phyloP scores from a whole-genome alignment of 805 yeast genomes.

The Ogataea parapolymorpha region DNA sequence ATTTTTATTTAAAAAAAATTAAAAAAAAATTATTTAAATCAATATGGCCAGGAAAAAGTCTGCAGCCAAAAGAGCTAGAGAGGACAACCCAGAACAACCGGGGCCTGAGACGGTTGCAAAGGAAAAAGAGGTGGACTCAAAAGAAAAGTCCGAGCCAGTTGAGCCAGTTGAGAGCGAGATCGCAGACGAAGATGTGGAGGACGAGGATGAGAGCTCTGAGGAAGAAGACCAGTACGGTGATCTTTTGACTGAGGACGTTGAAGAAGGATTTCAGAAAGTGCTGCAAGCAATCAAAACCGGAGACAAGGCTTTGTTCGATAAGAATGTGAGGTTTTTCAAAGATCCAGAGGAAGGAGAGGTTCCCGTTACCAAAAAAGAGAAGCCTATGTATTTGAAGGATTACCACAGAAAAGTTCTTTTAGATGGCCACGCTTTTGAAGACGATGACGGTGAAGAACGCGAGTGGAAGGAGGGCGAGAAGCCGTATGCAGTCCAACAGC shows the following conservation, averaged over 20 bases:
- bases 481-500: slow-evolving; percentile 72
- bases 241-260: slow-evolving; percentile 80
- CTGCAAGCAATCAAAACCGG: slow-evolving; percentile 64
- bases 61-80: slow-evolving; percentile 62
- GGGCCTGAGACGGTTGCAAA: slow-evolving; percentile 18
- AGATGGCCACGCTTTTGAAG: slow-evolving; percentile 57
- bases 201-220: slow-evolving; percentile 42
- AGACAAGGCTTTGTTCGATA: slow-evolving; percentile 64
- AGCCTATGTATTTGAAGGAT: slow-evolving; percentile 87
- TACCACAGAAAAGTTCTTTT: slow-evolving; percentile 83
- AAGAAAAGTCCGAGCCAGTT: slow-evolving; percentile 19
- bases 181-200: slow-evolving; percentile 15
- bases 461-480: slow-evolving; percentile 50
- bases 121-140: not conserved
- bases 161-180: slow-evolving; percentile 27
- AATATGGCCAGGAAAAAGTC: slow-evolving; percentile 85
- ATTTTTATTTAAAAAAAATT: not conserved
- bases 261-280: slow-evolving; percentile 71
- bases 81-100: not conserved
- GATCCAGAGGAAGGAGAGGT: slow-evolving; percentile 50
- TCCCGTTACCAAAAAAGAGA: slow-evolving; percentile 40
- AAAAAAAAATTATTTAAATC: not conserved
- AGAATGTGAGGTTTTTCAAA: slow-evolving; percentile 64
- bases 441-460: slow-evolving; percentile 49
- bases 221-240: slow-evolving; percentile 94